A percentile compares a stretch with the other conserved stretches of the same genome.
These are phyloP conservation scores for Russula lepida DNA, from an alignment of 768 basidiomycete genomes.

Conservation along the genomic window DNA sequence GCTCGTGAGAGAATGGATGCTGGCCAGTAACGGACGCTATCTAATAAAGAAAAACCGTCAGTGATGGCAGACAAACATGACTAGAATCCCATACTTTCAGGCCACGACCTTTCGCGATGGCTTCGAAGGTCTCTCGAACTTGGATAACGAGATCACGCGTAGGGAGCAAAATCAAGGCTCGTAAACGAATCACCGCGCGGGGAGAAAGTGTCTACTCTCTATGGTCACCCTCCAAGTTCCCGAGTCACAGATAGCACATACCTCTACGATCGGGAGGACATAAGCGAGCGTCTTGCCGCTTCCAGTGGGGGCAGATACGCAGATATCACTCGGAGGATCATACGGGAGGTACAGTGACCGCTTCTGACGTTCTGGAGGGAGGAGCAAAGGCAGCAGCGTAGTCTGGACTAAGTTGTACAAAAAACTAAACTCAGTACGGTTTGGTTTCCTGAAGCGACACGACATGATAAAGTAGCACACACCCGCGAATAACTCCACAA, in stretches of 20 bases:
- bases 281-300: constrained; percentile 99
- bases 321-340: constrained; percentile 66
- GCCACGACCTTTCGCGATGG: constrained; percentile 73
- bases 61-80: not conserved
- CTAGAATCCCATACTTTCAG: constrained; percentile 51
- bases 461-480: constrained; percentile 28
- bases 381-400: constrained; percentile 71
- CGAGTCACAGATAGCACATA: constrained; percentile 25
- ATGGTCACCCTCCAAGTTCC: not conserved
- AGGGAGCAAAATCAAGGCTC: constrained; percentile 85
- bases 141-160: constrained; percentile 91
- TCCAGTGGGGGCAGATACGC: constrained; percentile 94
- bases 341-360: constrained; percentile 57
- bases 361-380: constrained; percentile 37
- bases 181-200: constrained; percentile 71
- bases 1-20: constrained; percentile 90
- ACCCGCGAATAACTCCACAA: constrained; percentile 89
- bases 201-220: constrained; percentile 52
- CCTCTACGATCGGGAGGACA: constrained; percentile 87
- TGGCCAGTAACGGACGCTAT: constrained; percentile 85
- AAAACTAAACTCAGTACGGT: not conserved
- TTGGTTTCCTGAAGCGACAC: not conserved
- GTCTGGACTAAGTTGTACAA: constrained; percentile 67
- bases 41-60: constrained; percentile 24
- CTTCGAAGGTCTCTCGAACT: constrained; percentile 88